A percentile compares a stretch with the other conserved stretches of the same genome.
Evolutionary conservation across 768 basidiomycete genomes (phyloP).

Genomic region (Mrakia gelida): DNA sequence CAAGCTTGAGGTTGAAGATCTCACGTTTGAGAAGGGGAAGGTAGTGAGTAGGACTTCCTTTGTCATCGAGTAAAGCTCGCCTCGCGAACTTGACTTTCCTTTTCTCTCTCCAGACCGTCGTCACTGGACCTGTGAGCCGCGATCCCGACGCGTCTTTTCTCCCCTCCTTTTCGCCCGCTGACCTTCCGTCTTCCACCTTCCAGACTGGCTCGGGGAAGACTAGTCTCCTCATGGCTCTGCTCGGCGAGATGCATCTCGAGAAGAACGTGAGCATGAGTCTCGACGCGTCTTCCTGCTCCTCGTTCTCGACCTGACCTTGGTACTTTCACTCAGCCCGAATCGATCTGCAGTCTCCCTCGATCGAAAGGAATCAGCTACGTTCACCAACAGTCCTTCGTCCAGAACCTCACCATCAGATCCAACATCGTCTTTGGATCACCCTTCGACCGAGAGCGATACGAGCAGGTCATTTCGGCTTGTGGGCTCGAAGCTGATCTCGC

Average conservation of each 20-base stretch:
- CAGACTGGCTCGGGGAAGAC: conserved; percentile 45
- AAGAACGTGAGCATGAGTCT: neutral
- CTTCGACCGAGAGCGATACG: conserved; percentile 22
- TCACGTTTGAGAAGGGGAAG: conserved; percentile 44
- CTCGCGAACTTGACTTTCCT: conserved; percentile 40
- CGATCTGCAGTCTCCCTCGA: conserved; percentile 68
- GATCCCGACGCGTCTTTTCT: too few relatives aligned
- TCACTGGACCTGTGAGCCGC: too few relatives aligned
- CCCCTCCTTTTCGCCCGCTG: too few relatives aligned
- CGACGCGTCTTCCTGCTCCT: too few relatives aligned
- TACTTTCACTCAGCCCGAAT: conserved; percentile 45
- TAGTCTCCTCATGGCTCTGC: conserved; percentile 42
- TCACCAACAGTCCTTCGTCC: conserved; percentile 71
- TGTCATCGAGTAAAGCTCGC: too few relatives aligned
- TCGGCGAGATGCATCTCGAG: conserved; percentile 48
- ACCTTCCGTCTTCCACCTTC: too few relatives aligned
- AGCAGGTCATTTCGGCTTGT: conserved; percentile 20
- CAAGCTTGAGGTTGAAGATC: conserved; percentile 41
- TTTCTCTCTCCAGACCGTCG: conserved; percentile 17
- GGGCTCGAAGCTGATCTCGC: conserved; percentile 24
- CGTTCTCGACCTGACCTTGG: neutral
- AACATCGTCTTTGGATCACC: conserved; percentile 26
- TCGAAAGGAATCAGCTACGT: conserved; percentile 68
- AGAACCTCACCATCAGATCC: conserved; percentile 55
- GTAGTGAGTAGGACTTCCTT: conserved; percentile 38